A percentile compares a stretch with the other conserved stretches of the same genome.
Conservation (phyloP, 257 asterid genomes). For the Solanum lignicaule region DNA sequence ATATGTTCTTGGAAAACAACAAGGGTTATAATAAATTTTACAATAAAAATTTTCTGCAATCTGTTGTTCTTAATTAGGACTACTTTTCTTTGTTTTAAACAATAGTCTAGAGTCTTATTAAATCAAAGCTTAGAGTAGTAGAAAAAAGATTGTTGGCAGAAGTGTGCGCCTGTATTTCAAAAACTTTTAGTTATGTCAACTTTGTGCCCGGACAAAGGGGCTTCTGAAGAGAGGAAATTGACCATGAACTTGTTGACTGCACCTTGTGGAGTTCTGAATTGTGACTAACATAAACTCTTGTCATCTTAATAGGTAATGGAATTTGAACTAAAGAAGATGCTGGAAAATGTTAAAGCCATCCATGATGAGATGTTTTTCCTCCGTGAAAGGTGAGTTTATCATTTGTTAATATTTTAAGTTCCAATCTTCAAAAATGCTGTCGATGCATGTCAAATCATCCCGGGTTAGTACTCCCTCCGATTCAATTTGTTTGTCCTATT, state of each 20-base stretch:
- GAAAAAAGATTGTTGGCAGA: neutral
- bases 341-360: constrained; percentile 49
- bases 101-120: neutral
- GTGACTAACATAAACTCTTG: neutral
- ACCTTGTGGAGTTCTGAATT: neutral
- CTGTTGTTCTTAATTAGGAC: neutral
- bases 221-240: neutral
- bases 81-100: neutral
- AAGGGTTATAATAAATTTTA: neutral
- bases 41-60: neutral
- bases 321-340: constrained; percentile 66
- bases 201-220: neutral
- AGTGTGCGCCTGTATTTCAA: neutral
- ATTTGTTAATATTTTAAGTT: neutral
- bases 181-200: neutral
- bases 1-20: neutral
- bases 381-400: constrained; percentile 49
- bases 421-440: neutral
- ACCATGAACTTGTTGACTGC: neutral
- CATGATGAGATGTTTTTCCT: constrained; percentile 84
- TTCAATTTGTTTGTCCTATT: neutral
- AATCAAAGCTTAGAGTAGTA: neutral
- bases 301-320: constrained; percentile 47
- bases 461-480: neutral
- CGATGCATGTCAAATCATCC: neutral